Percentiles rank a stretch among this genome's conserved stretches.
These are phyloP conservation scores for Blastobotrys mokoenaii DNA, from an alignment of 805 yeast species.

Conservation along the genomic window DNA sequence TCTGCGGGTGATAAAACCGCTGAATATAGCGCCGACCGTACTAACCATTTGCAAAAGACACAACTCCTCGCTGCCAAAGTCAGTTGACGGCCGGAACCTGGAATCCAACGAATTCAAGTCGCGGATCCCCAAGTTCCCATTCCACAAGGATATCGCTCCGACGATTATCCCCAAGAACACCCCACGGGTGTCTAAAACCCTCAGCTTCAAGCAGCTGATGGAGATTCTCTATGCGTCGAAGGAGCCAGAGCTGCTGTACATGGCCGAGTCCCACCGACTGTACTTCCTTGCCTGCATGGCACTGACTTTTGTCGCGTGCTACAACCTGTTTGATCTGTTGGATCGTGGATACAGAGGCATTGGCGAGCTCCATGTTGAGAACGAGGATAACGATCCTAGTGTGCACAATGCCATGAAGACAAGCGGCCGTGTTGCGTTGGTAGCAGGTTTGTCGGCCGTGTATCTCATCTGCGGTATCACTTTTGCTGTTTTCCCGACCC, in stretches of 20 bases:
- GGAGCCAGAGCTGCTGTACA: conserved; percentile 69
- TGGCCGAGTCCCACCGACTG: conserved; percentile 73
- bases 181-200: conserved; percentile 54
- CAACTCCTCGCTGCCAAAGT: conserved; percentile 2
- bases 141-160: conserved; percentile 55
- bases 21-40: neutral
- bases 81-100: conserved; percentile 12
- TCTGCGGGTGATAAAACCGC: neutral
- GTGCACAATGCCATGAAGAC: conserved; percentile 31
- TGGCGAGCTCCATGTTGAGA: conserved; percentile 43
- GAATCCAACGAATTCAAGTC: conserved; percentile 42
- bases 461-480: conserved; percentile 37
- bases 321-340: conserved; percentile 45
- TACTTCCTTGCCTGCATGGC: conserved; percentile 65
- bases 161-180: conserved; percentile 67
- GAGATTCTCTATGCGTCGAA: conserved; percentile 44
- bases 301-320: conserved; percentile 60
- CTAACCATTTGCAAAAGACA: neutral
- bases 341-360: conserved; percentile 51
- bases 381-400: conserved; percentile 38
- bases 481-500: conserved; percentile 52
- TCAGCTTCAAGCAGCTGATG: conserved; percentile 55
- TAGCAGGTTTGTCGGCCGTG: conserved; percentile 27
- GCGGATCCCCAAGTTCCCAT: conserved; percentile 58
- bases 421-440: conserved; percentile 30